Percentiles rank a stretch among this genome's conserved stretches.
These are phyloP conservation scores for Podospora pseudopauciseta DNA, from an alignment of 495 filamentous ascomycete species.

Conservation along the genomic window DNA sequence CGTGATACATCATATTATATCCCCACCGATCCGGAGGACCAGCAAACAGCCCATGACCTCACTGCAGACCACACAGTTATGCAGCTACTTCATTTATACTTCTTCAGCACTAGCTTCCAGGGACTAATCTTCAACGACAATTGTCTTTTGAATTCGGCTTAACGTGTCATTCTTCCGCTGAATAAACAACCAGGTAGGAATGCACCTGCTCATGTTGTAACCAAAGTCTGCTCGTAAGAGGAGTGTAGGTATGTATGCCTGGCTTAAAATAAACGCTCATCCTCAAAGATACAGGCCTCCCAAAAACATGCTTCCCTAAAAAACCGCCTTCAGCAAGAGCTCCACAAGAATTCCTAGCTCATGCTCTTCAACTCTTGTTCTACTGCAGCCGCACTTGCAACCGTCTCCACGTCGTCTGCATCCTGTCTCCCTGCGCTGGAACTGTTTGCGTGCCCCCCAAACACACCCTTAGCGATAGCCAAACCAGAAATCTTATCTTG, in stretches of 20 bases:
- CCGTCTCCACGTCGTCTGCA: conserved; percentile 7
- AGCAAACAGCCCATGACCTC: not conserved
- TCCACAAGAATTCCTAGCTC: conserved; percentile 17
- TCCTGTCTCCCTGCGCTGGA: conserved; percentile 16
- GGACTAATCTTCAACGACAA: no score
- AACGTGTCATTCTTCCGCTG: no score
- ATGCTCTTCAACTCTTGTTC: conserved; percentile 36
- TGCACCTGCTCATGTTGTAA: no score
- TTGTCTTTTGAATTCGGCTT: no score
- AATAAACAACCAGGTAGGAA: no score
- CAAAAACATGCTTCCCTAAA: not conserved
- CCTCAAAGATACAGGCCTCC: conserved; percentile 1
- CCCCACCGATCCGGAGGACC: not conserved
- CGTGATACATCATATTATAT: not conserved
- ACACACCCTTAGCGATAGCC: conserved; percentile 37
- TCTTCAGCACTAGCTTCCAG: not conserved
- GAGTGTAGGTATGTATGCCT: not conserved
- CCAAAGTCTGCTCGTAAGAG: no score
- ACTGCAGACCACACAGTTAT: not conserved
- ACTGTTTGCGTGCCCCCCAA: conserved; percentile 20
- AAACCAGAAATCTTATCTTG: conserved; percentile 48
- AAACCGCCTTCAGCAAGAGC: not conserved
- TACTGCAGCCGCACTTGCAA: conserved; percentile 12
- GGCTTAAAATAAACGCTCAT: not conserved
- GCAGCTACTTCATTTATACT: not conserved